A percentile compares a stretch with the other conserved stretches of the same genome.
Conservation (phyloP, 345 rosid genomes). For the Rhodamnia rubescens region DNA sequence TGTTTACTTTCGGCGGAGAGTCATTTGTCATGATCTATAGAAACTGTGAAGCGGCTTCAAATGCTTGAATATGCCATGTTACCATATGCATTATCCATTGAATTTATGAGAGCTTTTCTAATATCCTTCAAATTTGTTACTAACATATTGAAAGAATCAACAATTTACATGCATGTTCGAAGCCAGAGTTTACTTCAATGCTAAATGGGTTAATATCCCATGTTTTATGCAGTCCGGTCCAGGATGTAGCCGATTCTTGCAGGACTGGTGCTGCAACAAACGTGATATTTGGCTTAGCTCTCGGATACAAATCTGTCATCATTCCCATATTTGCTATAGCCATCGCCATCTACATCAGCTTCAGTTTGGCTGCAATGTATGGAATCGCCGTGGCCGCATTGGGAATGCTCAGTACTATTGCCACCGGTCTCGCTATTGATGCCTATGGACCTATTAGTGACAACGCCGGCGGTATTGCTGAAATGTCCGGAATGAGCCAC, state of each 20-base stretch:
- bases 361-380: constrained; percentile 68
- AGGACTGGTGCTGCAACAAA: constrained; percentile 62
- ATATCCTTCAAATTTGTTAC: background rate
- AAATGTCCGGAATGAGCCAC: constrained; percentile 68
- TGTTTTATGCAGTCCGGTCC: constrained; percentile 39
- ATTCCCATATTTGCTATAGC: constrained; percentile 61
- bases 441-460: constrained; percentile 72
- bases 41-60: background rate
- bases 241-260: constrained; percentile 66
- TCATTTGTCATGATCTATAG: background rate
- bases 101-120: background rate
- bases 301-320: constrained; percentile 63
- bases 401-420: constrained; percentile 66
- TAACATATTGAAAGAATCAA: background rate
- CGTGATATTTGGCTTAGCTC: constrained; percentile 57
- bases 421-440: constrained; percentile 55
- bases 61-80: background rate
- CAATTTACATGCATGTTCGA: background rate
- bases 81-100: background rate
- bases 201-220: background rate
- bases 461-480: constrained; percentile 60
- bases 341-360: constrained; percentile 44
- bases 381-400: constrained; percentile 59
- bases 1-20: background rate
- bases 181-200: background rate